Evolutionary conservation across 2,329 filamentous ascomycete species (phyloP).

Genomic region (Coniochaeta sp.): DNA sequence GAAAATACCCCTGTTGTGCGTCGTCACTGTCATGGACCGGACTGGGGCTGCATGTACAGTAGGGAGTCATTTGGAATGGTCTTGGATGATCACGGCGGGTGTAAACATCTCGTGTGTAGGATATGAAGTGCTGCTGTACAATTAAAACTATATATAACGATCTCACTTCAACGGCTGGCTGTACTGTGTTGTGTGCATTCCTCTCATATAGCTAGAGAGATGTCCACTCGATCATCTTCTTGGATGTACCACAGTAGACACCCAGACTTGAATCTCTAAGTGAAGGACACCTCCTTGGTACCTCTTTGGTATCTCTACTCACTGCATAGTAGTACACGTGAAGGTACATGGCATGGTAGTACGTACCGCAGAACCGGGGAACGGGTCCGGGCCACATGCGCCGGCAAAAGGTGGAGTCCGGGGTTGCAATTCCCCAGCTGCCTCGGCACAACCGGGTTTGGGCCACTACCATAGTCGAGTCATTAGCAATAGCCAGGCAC

Average conservation of each 20-base stretch:
- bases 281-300: too few relatives aligned
- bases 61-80: not conserved
- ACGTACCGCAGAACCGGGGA: not conserved
- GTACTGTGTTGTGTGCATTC: too few relatives aligned
- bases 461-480: too few relatives aligned
- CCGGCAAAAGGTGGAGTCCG: not conserved
- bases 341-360: too few relatives aligned
- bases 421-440: conserved; percentile 1
- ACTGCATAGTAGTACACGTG: too few relatives aligned
- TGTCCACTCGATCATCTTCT: too few relatives aligned
- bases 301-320: too few relatives aligned
- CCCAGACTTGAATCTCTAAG: too few relatives aligned
- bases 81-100: not conserved
- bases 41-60: not conserved
- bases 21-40: not conserved
- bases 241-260: too few relatives aligned
- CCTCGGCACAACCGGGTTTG: not conserved
- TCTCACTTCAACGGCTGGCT: too few relatives aligned
- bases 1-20: not conserved
- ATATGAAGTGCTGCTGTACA: not conserved
- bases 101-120: not conserved
- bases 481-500: too few relatives aligned
- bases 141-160: not conserved
- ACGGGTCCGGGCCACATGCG: conserved; percentile 1
- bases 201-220: too few relatives aligned